Evolutionary conservation across 345 rosid species (phyloP), one percentile per base, ranked within the genome.

Genomic region (Rhodomyrtus tomentosa): DNA sequence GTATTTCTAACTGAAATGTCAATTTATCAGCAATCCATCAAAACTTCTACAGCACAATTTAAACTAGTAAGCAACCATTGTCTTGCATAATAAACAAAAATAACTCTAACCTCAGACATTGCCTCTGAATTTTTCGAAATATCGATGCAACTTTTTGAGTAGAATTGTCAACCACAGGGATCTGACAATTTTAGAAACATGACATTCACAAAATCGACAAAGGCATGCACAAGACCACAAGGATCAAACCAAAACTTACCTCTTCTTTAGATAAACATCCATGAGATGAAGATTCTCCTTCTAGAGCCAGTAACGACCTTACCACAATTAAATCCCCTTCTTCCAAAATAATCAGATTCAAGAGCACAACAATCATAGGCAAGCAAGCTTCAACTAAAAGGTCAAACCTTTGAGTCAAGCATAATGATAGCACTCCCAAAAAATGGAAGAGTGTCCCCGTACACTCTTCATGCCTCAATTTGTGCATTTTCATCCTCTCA

Each of bases 371-470:
- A 87, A 95, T 83, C 48, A 87, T 89, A 83, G 91, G 92, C 68
- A 96, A 82, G 86, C 95, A 94, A 72, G 68, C 91, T 85, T 92
- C 95, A 29, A 92, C 89, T 52, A 94, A 84, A 84, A 94, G 90
- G 87, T 92, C 93, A 83, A 90, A 88, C 73, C 93, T 88, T 88
- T 10, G 88, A 82, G 38, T 76, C 92, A 85, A 93, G 90, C 94
- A 89, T 55, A 92, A 89, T 38, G 95, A 91, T 58, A 96, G 89
- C 88, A 93, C 88, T 85, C 95, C 95, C 27, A 93, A 88, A 85
- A 93, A 90, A 89, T 95, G 98, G 81, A 91, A 84, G 87, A 96
- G 91, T 95, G 93, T 93, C 96, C 92, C 89, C 84, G 88, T 92
- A 38, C 93, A 93, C 53, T 90, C 90, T 87, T 84, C 84, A 84